Evolutionary conservation across 2,329 filamentous ascomycete genomes (phyloP), one percentile per base, ranked within the genome.

Genomic region (Apiospora koreana): DNA sequence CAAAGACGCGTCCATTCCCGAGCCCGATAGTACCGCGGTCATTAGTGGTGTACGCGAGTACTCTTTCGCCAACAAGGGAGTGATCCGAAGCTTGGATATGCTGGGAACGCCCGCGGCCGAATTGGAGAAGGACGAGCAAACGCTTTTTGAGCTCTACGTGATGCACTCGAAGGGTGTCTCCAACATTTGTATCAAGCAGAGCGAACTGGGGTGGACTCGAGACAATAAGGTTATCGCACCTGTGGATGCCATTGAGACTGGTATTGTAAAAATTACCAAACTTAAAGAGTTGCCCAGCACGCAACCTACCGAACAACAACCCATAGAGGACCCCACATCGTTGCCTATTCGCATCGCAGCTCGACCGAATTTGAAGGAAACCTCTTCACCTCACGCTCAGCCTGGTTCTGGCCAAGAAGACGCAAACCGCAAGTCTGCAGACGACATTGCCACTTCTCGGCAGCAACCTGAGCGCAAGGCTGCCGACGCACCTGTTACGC

Each of bases 161-260:
- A 97, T 98, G 92, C 95, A 99, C 81, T 98, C 96, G 14, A 97
- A 94, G 83, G 96, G 96, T 72, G 94, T 98, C n/a, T 95, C 95
- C 23, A 95, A 93, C 76, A 80, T 98, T 68, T 91, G 91, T 73
- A 90, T 99, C 79, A 95, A 93, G 80, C 94, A 95, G 79, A 89
- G 91, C 68, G 95, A 98, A 81, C 86, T 99, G 66, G 96, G 97
- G 41, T 98, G 95, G 95, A 92, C 92, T 75, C 89, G 90, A 75
- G 94, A 98, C 72, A 95, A 94, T 82, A 97, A 97, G 84, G 93
- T 97, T 68, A 85, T 97, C 48, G 85, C 91, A 69, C 87, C 92
- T 0, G 89, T 96, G 48, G 91, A 97, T 80, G 95, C 94, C 2
- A 86, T 94, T 62, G 86, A 91, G 68, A 87, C 90, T 69, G 94